Evolutionary conservation across 768 basidiomycete genomes (phyloP).

Genomic region (Clitopilus passeckerianus): DNA sequence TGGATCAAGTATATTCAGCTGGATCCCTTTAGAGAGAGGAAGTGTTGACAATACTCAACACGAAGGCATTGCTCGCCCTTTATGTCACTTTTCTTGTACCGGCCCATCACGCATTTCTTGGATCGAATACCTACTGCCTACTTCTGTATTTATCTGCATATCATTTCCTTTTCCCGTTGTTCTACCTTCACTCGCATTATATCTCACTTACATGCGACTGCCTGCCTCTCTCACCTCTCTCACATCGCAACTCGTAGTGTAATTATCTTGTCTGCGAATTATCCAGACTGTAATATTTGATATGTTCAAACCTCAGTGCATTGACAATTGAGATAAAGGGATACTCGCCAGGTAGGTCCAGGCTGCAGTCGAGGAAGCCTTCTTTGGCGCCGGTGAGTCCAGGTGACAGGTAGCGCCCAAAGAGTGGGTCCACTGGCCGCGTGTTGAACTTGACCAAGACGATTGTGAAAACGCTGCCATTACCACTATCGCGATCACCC

Average conservation of each 20-base stretch:
- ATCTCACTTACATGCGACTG: not conserved
- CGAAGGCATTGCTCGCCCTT: not conserved
- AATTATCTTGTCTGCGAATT: too few species aligned
- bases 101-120: not conserved
- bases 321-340: too few species aligned
- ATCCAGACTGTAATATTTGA: too few species aligned
- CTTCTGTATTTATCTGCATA: not conserved
- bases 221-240: not conserved
- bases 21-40: not conserved
- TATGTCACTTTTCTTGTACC: not conserved
- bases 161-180: not conserved
- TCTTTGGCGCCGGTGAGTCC: too few species aligned
- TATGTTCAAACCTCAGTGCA: too few species aligned
- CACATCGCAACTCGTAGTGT: not conserved
- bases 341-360: too few species aligned
- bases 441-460: too few species aligned
- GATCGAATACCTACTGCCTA: not conserved
- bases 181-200: not conserved
- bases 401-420: too few species aligned
- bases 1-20: not conserved
- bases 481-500: too few species aligned
- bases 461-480: too few species aligned
- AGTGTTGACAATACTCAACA: not conserved
- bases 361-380: too few species aligned
- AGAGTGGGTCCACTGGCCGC: too few species aligned